phyloP scores from a whole-genome alignment of 108 stramenopile genomes.

The Conticribra guillardii region DNA sequence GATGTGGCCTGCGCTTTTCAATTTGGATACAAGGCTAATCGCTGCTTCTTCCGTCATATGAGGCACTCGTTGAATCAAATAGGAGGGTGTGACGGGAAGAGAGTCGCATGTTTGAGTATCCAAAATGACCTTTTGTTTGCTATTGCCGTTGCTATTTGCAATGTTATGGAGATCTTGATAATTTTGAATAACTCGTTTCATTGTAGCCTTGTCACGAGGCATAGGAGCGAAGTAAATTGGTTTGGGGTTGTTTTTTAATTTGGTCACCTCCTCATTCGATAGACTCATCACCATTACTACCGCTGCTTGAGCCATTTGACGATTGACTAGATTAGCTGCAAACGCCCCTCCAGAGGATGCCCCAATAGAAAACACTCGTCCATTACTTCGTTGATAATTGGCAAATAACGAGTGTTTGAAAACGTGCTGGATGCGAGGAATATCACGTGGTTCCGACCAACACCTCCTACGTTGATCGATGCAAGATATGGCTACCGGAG shows the following conservation, averaged over 20 bases:
- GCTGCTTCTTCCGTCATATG: constrained; percentile 40
- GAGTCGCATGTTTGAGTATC: constrained; percentile 43
- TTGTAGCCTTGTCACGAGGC: constrained; percentile 46
- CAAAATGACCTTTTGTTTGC: constrained; percentile 15
- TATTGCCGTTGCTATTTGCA: constrained; percentile 5
- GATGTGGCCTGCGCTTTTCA: constrained; percentile 34
- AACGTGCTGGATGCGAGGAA: constrained; percentile 22
- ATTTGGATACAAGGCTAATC: constrained; percentile 12
- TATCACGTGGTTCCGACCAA: constrained; percentile 43
- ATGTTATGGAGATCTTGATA: constrained; percentile 15
- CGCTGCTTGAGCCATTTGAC: constrained; percentile 32
- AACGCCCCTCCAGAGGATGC: constrained; percentile 58
- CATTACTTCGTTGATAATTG: neutral
- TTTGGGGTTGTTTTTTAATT: constrained; percentile 15
- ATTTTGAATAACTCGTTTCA: constrained; percentile 21
- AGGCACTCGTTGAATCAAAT: constrained; percentile 50
- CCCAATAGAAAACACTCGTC: constrained; percentile 43
- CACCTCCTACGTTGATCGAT: constrained; percentile 42
- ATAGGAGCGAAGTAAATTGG: constrained; percentile 58
- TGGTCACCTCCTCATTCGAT: constrained; percentile 9
- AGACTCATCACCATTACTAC: constrained; percentile 58
- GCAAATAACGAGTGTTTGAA: constrained; percentile 17
- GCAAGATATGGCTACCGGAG: constrained; percentile 44
- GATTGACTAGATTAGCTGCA: constrained; percentile 40
- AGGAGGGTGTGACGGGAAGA: constrained; percentile 49